A percentile compares a stretch with the other conserved stretches of the same genome.
Conservation (phyloP, 2,329 filamentous ascomycete species). For the Epichloe typhina region DNA sequence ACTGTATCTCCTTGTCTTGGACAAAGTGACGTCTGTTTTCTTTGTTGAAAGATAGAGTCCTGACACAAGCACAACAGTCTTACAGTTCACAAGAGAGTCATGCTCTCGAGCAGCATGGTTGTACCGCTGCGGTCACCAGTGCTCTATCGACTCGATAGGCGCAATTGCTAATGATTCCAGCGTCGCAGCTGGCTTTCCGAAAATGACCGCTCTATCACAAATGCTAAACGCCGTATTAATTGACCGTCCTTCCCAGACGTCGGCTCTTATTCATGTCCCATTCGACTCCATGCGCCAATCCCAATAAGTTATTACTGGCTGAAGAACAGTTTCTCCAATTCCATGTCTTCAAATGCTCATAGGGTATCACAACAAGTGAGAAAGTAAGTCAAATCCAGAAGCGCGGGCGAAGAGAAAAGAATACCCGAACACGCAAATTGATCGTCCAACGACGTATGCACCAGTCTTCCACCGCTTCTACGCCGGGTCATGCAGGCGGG, state of each 20-base stretch:
- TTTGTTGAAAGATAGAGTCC: too few relatives aligned
- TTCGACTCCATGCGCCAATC: background rate
- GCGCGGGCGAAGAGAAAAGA: background rate
- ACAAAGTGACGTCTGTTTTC: too few relatives aligned
- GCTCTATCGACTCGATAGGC: background rate
- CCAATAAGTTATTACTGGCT: background rate
- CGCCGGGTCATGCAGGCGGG: background rate
- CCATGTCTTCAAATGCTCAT: background rate
- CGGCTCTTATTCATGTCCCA: background rate
- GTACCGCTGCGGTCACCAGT: too few relatives aligned
- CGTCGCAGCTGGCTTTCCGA: background rate
- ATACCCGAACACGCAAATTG: background rate
- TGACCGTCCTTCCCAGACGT: background rate
- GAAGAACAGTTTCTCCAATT: background rate
- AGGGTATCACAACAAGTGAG: constrained; percentile 1
- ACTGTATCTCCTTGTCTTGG: too few relatives aligned
- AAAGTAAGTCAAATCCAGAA: background rate
- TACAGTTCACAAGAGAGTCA: too few relatives aligned
- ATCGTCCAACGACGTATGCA: background rate
- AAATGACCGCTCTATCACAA: background rate
- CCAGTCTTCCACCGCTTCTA: background rate
- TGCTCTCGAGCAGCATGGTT: too few relatives aligned
- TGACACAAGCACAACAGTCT: too few relatives aligned
- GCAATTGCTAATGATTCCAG: background rate
- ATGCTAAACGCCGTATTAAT: background rate